Evolutionary conservation across 2,329 filamentous ascomycete species (phyloP).

Genomic region (Ceratocystis lukuohia): DNA sequence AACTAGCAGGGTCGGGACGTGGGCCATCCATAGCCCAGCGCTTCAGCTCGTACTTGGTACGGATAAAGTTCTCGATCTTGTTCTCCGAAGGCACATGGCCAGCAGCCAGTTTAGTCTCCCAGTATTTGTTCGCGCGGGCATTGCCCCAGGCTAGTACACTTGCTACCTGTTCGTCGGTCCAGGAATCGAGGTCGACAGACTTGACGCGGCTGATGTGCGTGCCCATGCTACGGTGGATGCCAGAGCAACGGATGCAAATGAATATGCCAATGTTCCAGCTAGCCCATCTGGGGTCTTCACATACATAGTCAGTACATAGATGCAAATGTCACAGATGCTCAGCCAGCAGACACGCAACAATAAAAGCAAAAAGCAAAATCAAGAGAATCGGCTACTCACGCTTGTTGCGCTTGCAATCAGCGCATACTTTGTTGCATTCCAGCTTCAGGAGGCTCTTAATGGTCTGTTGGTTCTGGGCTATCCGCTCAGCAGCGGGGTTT

Average conservation of each 20-base stretch:
- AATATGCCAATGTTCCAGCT: conserved; percentile 98
- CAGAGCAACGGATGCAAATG: conserved; percentile 94
- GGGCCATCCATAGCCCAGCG: conserved; percentile 98
- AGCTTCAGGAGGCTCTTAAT: conserved; percentile 93
- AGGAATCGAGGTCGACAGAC: conserved; percentile 92
- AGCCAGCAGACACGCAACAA: neutral
- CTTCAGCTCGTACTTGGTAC: conserved; percentile 97
- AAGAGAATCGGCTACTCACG: conserved; percentile 41
- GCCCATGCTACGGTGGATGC: conserved; percentile 96
- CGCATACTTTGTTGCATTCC: conserved; percentile 90
- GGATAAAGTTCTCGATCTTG: conserved; percentile 99
- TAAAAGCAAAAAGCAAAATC: neutral
- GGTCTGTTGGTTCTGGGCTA: conserved; percentile 83
- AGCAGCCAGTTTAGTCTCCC: conserved; percentile 84
- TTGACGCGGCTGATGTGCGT: conserved; percentile 98
- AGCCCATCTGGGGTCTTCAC: conserved; percentile 85
- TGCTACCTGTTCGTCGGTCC: conserved; percentile 95
- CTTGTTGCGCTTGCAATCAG: conserved; percentile 98
- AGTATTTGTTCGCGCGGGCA: conserved; percentile 92
- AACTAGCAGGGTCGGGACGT: conserved; percentile 79
- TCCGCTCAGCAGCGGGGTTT: conserved; percentile 70
- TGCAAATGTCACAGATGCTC: conserved; percentile 13
- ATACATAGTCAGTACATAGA: conserved; percentile 16
- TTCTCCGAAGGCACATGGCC: conserved; percentile 89
- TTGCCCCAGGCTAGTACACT: conserved; percentile 95